Evolutionary conservation across 106 monocot species (phyloP).

Genomic region (Dendrobium huoshanense): DNA sequence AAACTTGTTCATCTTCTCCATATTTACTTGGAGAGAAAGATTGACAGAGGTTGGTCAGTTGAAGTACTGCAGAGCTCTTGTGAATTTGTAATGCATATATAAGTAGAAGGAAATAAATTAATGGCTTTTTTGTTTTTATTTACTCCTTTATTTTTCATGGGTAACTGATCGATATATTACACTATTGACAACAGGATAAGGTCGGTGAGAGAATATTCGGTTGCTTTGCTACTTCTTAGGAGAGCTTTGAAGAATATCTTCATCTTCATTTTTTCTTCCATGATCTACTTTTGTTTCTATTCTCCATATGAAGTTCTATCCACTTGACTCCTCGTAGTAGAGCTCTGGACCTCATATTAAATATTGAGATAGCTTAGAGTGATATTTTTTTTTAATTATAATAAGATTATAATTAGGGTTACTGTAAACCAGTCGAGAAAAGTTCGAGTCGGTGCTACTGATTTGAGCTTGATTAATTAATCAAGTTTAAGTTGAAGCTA

Average conservation of each 20-base stretch:
- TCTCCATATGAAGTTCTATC: too few species aligned
- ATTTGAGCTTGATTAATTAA: too few species aligned
- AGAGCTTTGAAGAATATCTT: neutral
- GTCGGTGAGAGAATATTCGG: neutral
- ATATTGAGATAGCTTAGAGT: too few species aligned
- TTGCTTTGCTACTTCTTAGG: neutral
- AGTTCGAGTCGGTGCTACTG: too few species aligned
- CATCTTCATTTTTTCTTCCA: neutral
- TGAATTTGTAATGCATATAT: neutral
- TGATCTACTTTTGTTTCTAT: neutral
- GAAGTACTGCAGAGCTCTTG: neutral
- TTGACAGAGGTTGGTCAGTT: neutral
- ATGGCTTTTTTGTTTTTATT: neutral
- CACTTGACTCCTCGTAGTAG: too few species aligned
- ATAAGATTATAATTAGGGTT: too few species aligned
- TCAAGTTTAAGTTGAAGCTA: too few species aligned
- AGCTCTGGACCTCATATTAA: too few species aligned
- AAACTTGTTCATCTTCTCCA: slow-evolving; percentile 27
- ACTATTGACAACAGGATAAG: neutral
- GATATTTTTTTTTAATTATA: too few species aligned
- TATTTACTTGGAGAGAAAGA: neutral
- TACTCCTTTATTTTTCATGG: neutral
- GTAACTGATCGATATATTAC: neutral
- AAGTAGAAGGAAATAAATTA: neutral
- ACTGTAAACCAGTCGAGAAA: too few species aligned